phyloP scores from a whole-genome alignment of 2,329 filamentous ascomycete species.

The Trichoderma pleuroti region DNA sequence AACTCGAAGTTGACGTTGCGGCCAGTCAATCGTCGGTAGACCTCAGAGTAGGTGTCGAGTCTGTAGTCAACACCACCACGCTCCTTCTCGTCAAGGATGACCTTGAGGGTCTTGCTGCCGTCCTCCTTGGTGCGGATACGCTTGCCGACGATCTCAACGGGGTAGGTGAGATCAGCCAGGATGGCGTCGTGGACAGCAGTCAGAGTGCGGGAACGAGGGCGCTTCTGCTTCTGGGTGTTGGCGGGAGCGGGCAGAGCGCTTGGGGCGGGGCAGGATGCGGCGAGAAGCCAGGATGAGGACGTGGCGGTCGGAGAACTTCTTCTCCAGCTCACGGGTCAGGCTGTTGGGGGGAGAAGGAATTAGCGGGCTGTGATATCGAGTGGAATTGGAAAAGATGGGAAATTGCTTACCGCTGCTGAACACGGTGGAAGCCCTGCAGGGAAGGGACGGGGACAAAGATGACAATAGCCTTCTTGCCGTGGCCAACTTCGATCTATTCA shows the following conservation, averaged over 20 bases:
- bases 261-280: conserved; percentile 97
- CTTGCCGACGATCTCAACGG: conserved; percentile 99
- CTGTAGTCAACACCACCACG: conserved; percentile 98
- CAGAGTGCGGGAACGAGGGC: conserved; percentile 93
- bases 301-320: conserved; percentile 99
- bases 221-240: conserved; percentile 98
- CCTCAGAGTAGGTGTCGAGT: conserved; percentile 98
- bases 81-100: conserved; percentile 99
- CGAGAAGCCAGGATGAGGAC: conserved; percentile 98
- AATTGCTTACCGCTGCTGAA: conserved; percentile 91
- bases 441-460: conserved; percentile 99
- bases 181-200: conserved; percentile 99
- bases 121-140: conserved; percentile 98
- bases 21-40: conserved; percentile 97
- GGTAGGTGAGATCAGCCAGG: conserved; percentile 96
- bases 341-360: conserved; percentile 43
- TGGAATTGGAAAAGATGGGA: background rate
- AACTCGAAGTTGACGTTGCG: conserved; percentile 98
- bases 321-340: conserved; percentile 99
- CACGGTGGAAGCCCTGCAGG: conserved; percentile 97
- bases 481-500: conserved; percentile 96
- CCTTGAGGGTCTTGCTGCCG: conserved; percentile 97
- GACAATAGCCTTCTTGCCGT: conserved; percentile 99
- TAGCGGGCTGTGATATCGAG: background rate
- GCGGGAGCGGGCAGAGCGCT: conserved; percentile 95